Conservation (phyloP, 495 filamentous ascomycete genomes). For the Penicillium canariense region DNA sequence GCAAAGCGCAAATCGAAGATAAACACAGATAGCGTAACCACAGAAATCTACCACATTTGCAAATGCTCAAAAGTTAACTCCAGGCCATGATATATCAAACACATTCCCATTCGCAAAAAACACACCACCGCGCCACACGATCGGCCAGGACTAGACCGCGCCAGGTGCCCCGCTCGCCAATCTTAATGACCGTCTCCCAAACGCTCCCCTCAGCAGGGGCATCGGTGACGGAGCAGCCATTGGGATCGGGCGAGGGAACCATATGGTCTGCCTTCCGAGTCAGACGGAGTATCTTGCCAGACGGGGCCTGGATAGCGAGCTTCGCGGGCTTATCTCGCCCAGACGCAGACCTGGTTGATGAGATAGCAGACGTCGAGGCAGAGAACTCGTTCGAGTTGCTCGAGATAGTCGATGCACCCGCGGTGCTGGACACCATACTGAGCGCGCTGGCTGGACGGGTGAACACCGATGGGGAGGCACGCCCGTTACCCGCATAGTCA, state of each 20-base stretch:
- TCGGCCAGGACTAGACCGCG: conserved; percentile 92
- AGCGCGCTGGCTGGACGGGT: conserved; percentile 74
- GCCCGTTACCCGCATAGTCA: conserved; percentile 41
- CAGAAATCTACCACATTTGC: not conserved
- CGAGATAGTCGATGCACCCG: conserved; percentile 38
- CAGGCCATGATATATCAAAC: conserved; percentile 33
- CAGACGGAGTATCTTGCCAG: conserved; percentile 90
- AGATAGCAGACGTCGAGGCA: conserved; percentile 48
- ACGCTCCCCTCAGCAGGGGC: conserved; percentile 71
- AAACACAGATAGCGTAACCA: conserved; percentile 12
- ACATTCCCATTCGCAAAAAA: conserved; percentile 94
- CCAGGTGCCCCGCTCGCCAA: conserved; percentile 88
- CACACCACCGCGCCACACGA: conserved; percentile 94
- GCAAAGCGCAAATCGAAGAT: conserved; percentile 14
- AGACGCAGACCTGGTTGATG: conserved; percentile 51
- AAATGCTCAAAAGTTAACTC: conserved; percentile 7
- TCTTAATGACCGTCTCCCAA: conserved; percentile 99
- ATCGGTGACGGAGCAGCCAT: conserved; percentile 44
- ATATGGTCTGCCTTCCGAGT: conserved; percentile 82
- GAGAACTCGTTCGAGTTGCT: conserved; percentile 46
- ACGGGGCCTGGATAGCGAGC: conserved; percentile 88
- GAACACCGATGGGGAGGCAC: conserved; percentile 66
- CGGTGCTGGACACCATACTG: conserved; percentile 64
- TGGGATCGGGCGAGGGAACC: conserved; percentile 45
- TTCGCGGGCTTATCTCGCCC: conserved; percentile 84